These are phyloP conservation scores for Fraxinus baroniana DNA, from an alignment of 305 asterid species.

Conservation along the genomic window DNA sequence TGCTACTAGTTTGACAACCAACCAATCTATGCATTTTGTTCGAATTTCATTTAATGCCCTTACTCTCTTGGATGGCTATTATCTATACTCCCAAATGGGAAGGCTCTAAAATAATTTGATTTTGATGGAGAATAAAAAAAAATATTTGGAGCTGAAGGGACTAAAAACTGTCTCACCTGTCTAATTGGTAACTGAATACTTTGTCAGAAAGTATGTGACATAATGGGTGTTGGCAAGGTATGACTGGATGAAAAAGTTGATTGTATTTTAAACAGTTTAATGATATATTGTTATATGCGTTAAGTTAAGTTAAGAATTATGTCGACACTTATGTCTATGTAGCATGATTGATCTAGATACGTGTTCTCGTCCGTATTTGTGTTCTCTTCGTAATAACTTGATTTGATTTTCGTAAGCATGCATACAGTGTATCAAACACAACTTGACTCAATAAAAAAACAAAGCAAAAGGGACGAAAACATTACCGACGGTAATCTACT, in stretches of 20 bases:
- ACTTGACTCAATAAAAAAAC: not conserved
- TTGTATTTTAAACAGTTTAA: no score
- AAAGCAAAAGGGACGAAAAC: not conserved
- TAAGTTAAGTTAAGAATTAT: no score
- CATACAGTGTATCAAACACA: not conserved
- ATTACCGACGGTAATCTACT: slow-evolving; percentile 61
- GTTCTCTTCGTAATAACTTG: not conserved
- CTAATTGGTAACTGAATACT: not conserved
- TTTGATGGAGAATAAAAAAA: not conserved
- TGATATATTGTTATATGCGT: no score
- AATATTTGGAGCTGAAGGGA: not conserved
- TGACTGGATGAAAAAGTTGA: no score
- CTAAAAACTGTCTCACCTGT: not conserved
- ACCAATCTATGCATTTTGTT: not conserved
- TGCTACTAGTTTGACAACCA: not conserved
- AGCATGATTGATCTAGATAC: no score
- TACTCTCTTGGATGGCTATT: not conserved
- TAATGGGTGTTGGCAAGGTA: no score
- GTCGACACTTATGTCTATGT: no score
- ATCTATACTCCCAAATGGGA: not conserved
- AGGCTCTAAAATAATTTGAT: not conserved
- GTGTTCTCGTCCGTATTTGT: no score
- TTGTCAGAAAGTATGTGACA: no score
- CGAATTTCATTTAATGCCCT: slow-evolving; percentile 12
- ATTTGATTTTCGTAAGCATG: not conserved